Evolutionary conservation across 805 yeast genomes (phyloP).

Genomic region (Yarrowia sp.): DNA sequence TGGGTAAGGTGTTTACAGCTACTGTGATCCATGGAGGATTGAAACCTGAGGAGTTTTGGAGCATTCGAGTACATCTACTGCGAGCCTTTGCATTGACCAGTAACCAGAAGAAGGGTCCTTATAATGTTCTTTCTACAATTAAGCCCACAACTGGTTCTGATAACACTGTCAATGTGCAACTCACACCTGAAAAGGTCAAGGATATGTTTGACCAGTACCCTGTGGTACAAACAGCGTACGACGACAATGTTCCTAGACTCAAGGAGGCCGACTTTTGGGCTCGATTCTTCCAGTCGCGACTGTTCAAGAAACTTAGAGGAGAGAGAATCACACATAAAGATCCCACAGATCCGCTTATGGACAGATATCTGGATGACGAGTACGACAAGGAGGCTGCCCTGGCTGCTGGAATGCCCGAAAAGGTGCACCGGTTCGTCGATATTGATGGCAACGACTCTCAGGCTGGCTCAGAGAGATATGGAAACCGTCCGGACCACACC

Average conservation of each 20-base stretch:
- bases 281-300: slow-evolving; percentile 83
- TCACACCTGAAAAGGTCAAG: slow-evolving; percentile 83
- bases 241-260: slow-evolving; percentile 84
- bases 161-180: slow-evolving; percentile 87
- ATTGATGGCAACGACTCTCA: slow-evolving; percentile 78
- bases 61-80: slow-evolving; percentile 69
- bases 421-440: slow-evolving; percentile 70
- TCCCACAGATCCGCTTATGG: slow-evolving; percentile 80
- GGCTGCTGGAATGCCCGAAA: slow-evolving; percentile 3
- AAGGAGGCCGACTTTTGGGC: slow-evolving; percentile 96
- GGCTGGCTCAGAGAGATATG: slow-evolving; percentile 61
- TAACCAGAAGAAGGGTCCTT: slow-evolving; percentile 86
- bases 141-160: slow-evolving; percentile 91
- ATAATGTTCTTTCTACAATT: slow-evolving; percentile 88
- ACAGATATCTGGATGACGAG: slow-evolving; percentile 61
- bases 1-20: slow-evolving; percentile 77
- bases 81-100: slow-evolving; percentile 82
- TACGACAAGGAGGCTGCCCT: slow-evolving; percentile 41
- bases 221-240: slow-evolving; percentile 80
- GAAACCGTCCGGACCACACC: slow-evolving; percentile 83
- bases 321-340: slow-evolving; percentile 73
- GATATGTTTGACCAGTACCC: slow-evolving; percentile 93
- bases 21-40: slow-evolving; percentile 70
- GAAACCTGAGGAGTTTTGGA: slow-evolving; percentile 84
- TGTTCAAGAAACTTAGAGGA: slow-evolving; percentile 84